phyloP scores from a whole-genome alignment of 306 rosid genomes.

The Cucumis cinereus region DNA sequence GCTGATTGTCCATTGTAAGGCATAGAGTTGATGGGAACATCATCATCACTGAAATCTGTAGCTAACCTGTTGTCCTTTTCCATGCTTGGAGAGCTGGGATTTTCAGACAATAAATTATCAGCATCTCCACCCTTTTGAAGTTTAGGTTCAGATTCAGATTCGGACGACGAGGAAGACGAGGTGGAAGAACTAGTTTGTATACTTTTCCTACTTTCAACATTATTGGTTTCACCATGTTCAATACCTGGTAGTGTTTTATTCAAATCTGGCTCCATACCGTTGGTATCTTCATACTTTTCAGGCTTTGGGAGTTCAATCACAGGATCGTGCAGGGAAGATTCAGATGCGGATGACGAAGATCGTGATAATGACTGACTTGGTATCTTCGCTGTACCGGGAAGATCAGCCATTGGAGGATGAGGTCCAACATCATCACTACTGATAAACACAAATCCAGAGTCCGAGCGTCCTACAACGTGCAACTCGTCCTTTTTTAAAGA shows the following conservation, averaged over 20 bases:
- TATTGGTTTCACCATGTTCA: neutral
- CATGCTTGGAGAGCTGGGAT: neutral
- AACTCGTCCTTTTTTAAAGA: neutral
- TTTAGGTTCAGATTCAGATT: neutral
- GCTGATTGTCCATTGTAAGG: slow-evolving; percentile 7
- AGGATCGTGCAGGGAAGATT: slow-evolving; percentile 1
- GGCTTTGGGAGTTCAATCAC: neutral
- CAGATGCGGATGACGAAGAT: slow-evolving; percentile 13
- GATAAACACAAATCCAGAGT: slow-evolving; percentile 6
- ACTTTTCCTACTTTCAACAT: neutral
- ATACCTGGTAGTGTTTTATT: neutral
- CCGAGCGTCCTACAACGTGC: neutral
- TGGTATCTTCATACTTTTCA: neutral
- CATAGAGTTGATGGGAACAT: slow-evolving; percentile 22
- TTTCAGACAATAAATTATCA: neutral
- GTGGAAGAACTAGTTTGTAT: neutral
- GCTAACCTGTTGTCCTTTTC: neutral
- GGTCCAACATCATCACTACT: neutral
- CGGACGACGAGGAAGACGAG: slow-evolving; percentile 3
- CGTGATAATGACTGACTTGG: neutral
- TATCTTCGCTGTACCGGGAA: neutral
- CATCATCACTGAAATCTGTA: slow-evolving; percentile 11
- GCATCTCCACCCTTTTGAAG: slow-evolving; percentile 2
- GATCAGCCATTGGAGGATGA: neutral
- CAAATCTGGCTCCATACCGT: neutral